Evolutionary conservation across 805 yeast species (phyloP), one percentile per base, ranked within the genome.

Genomic region (Candida glaebosa): DNA sequence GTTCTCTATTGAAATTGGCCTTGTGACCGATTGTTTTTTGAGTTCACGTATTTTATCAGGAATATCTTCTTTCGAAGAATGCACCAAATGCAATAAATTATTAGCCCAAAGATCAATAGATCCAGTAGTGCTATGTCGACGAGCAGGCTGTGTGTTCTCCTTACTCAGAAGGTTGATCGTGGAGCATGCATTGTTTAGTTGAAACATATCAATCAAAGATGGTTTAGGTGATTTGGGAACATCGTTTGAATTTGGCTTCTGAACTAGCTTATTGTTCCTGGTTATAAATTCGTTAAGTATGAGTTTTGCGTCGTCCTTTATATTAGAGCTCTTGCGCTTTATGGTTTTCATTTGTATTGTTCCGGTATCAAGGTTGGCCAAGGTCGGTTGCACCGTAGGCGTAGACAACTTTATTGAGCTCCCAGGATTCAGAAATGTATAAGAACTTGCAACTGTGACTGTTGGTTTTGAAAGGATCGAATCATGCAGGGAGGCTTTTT

Each of bases 371-470:
- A 35, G 25, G 31, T 61, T 47, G 39, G 63, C 69, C 10, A 65
- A 54, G 2, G 69, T 64, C n/a, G 71, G 65, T 14, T 54, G 40
- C 3, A 51, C 53, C 3, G 44, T 32, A 28, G 38, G 38, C 14
- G 24, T 35, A 7, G 38, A 35, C 3, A 52, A 39, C 16, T 52
- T 52, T 14, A 64, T 24, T n/a, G 38, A 24, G 17, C 17, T 24
- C 3, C 59, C 60, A 0, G 73, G 73, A 43, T 68, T 68, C 41
- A 67, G 71, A 47, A 67, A 67, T 39, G 59, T 59, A 30, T 46
- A 47, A n/a, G 46, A 24, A n/a, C 20, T 17, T 15, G 31, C 20
- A 18, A 20, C 31, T 6, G 16, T 7, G 4, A n/a, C 10, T 18
- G 26, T 7, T n/a, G 33, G 41, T 30, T 17, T 18, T 4, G 44